Conservation (phyloP, 140 eudicot genomes). For the Senecio squalidus region DNA sequence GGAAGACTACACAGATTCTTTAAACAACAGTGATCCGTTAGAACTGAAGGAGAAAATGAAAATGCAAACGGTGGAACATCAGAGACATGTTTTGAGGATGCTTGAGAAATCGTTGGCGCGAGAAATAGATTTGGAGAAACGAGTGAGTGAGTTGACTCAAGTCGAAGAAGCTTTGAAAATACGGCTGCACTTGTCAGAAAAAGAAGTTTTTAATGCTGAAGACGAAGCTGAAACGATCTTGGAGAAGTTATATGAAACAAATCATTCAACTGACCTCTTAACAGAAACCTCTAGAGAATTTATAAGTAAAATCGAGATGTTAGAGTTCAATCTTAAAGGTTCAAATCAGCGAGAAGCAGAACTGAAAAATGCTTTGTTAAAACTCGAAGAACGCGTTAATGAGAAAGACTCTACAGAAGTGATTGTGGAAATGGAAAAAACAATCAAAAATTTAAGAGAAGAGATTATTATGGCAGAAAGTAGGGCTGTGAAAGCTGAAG, state of each 20-base stretch:
- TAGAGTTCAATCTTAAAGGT: slow-evolving; percentile 49
- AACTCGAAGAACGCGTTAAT: slow-evolving; percentile 17
- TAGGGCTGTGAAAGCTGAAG: slow-evolving; percentile 45
- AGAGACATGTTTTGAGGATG: slow-evolving; percentile 61
- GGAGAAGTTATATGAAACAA: slow-evolving; percentile 63
- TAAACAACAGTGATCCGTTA: slow-evolving; percentile 17
- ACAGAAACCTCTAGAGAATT: slow-evolving; percentile 56
- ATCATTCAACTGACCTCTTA: slow-evolving; percentile 54
- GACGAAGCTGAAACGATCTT: slow-evolving; percentile 48
- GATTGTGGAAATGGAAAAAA: slow-evolving; percentile 29
- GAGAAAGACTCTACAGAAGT: slow-evolving; percentile 28
- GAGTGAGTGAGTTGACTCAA: slow-evolving; percentile 46
- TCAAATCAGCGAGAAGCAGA: slow-evolving; percentile 44
- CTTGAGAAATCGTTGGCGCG: slow-evolving; percentile 72
- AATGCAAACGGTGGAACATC: slow-evolving; percentile 79
- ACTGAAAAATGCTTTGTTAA: slow-evolving; percentile 23
- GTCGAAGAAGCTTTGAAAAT: slow-evolving; percentile 49
- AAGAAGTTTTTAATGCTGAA: slow-evolving; percentile 39
- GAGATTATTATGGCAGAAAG: slow-evolving; percentile 32
- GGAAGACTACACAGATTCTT: slow-evolving; percentile 17
- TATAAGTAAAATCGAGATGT: slow-evolving; percentile 38
- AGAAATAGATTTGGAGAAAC: slow-evolving; percentile 73
- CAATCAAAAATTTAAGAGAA: slow-evolving; percentile 15
- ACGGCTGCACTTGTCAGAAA: slow-evolving; percentile 38
- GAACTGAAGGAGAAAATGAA: slow-evolving; percentile 37